Conservation (phyloP, 441 rosid genomes). For the Populus hybrid region DNA sequence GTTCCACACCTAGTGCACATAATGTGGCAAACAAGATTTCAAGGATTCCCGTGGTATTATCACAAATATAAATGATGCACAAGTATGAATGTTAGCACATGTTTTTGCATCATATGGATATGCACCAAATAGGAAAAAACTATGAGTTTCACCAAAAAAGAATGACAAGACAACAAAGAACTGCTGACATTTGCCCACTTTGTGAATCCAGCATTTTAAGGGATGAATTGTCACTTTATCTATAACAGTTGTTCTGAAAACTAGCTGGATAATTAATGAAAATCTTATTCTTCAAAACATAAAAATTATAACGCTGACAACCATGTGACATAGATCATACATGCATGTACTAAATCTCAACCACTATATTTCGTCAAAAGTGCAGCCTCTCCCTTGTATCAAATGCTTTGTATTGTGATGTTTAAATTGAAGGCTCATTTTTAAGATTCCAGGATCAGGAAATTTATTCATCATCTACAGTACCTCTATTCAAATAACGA, state of each 20-base stretch:
- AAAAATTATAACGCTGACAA: not conserved
- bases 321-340: not conserved
- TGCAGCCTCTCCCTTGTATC: not conserved
- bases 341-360: not conserved
- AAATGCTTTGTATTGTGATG: not conserved
- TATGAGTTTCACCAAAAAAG: not conserved
- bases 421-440: not conserved
- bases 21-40: not conserved
- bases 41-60: not conserved
- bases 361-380: not conserved
- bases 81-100: not conserved
- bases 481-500: not conserved
- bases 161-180: not conserved
- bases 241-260: not conserved
- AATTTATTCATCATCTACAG: slow-evolving; percentile 2
- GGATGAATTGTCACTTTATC: not conserved
- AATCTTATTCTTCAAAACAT: not conserved
- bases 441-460: not conserved
- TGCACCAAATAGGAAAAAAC: not conserved
- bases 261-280: not conserved
- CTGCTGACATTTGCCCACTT: not conserved
- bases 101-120: not conserved
- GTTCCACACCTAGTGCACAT: not conserved
- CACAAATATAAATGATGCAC: not conserved
- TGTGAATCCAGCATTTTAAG: not conserved